These are phyloP conservation scores for Obba rivulosa DNA, from an alignment of 768 basidiomycete genomes.

Conservation along the genomic window DNA sequence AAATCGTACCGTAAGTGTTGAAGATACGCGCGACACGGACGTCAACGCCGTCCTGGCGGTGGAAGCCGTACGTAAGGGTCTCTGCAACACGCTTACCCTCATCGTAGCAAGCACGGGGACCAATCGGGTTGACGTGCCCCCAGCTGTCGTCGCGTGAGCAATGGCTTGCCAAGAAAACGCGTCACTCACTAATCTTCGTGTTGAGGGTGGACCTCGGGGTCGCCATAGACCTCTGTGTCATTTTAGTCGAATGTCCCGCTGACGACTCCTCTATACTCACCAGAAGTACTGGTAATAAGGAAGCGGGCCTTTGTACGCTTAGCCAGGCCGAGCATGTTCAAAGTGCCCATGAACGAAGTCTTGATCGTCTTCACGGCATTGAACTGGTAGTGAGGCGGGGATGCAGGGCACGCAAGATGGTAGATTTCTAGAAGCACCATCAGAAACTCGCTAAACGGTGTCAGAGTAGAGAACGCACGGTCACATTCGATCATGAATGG, in stretches of 20 bases:
- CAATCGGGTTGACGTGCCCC: constrained; percentile 98
- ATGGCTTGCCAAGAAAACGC: constrained; percentile 1
- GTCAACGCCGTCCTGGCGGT: constrained; percentile 90
- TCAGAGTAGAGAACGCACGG: constrained; percentile 47
- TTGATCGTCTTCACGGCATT: constrained; percentile 98
- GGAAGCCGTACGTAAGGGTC: constrained; percentile 94
- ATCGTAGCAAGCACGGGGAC: constrained; percentile 98
- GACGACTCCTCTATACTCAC: constrained; percentile 35
- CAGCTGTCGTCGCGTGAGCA: constrained; percentile 49
- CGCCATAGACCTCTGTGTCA: constrained; percentile 87
- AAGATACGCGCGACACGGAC: constrained; percentile 98
- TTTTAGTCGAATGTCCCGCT: constrained; percentile 1
- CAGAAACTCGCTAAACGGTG: background rate
- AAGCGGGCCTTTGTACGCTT: constrained; percentile 97
- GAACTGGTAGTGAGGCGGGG: constrained; percentile 96
- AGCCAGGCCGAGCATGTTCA: constrained; percentile 98
- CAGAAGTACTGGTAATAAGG: constrained; percentile 92
- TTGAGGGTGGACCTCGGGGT: constrained; percentile 97
- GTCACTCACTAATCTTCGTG: constrained; percentile 82
- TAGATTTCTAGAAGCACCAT: constrained; percentile 69
- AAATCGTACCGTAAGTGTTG: constrained; percentile 75
- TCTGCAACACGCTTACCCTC: constrained; percentile 99
- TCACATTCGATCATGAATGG: constrained; percentile 99
- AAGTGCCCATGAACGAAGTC: constrained; percentile 95
- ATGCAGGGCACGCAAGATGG: constrained; percentile 96